These are phyloP conservation scores for Botryotinia convoluta DNA, from an alignment of 2,329 filamentous ascomycete genomes.

Conservation along the genomic window DNA sequence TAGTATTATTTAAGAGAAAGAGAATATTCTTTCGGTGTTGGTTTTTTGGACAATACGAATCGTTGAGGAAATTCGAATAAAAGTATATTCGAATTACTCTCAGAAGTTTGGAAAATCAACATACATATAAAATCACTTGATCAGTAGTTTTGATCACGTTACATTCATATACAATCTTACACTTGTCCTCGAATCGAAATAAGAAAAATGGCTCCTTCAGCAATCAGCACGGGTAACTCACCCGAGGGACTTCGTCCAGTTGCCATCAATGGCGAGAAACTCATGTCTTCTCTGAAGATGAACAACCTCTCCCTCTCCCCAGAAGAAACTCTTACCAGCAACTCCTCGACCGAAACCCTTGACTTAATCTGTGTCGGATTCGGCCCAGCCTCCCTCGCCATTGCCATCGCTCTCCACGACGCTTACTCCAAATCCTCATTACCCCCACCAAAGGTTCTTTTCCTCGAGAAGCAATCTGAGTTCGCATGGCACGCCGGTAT, in stretches of 20 bases:
- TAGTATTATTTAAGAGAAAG: not conserved
- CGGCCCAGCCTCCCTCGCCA: constrained; percentile 83
- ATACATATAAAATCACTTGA: not conserved
- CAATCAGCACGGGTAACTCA: constrained; percentile 26
- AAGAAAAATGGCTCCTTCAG: constrained; percentile 32
- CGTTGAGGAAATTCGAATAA: not conserved
- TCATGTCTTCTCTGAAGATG: constrained; percentile 8
- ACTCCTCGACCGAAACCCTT: constrained; percentile 57
- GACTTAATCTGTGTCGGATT: constrained; percentile 92
- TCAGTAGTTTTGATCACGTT: constrained; percentile 19
- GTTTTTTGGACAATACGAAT: not conserved
- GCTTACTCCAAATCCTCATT: constrained; percentile 49
- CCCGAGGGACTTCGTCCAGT: constrained; percentile 13
- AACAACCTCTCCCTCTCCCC: constrained; percentile 14
- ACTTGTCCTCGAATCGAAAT: not conserved
- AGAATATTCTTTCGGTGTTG: not conserved
- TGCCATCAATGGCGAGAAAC: constrained; percentile 12
- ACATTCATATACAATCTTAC: not conserved
- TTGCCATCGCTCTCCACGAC: constrained; percentile 87
- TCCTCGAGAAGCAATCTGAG: constrained; percentile 77
- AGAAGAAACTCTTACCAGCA: constrained; percentile 1
- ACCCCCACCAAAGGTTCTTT: constrained; percentile 67
- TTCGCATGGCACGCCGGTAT: constrained; percentile 97
- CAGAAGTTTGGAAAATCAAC: not conserved
- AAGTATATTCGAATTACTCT: not conserved